phyloP scores from a whole-genome alignment of 495 filamentous ascomycete species.

The Podospora pseudopauciseta region DNA sequence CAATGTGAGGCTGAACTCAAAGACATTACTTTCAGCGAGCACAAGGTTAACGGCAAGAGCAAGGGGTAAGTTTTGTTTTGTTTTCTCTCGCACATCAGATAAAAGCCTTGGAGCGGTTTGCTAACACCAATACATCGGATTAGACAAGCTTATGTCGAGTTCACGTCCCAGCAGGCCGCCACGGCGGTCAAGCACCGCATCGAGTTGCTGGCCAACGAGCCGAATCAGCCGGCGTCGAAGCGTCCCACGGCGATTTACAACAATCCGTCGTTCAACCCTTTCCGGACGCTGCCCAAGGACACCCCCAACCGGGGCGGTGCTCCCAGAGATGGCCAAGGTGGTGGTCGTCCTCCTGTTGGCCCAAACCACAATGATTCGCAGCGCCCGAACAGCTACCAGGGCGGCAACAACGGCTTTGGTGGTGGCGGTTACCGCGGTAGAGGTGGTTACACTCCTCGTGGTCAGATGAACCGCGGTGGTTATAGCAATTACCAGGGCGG shows the following conservation, averaged over 20 bases:
- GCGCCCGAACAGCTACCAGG: constrained; percentile 35
- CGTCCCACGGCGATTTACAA: constrained; percentile 72
- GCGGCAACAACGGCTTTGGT: constrained; percentile 36
- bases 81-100: background rate
- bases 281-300: constrained; percentile 89
- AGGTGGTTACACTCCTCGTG: constrained; percentile 37
- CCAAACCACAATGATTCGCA: constrained; percentile 20
- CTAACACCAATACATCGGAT: constrained; percentile 3
- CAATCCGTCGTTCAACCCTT: constrained; percentile 75
- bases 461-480: constrained; percentile 34
- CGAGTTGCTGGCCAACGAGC: constrained; percentile 53
- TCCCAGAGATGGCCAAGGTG: constrained; percentile 31
- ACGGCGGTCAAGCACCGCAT: constrained; percentile 81
- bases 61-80: constrained; percentile 66
- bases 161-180: constrained; percentile 78
- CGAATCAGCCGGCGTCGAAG: constrained; percentile 51
- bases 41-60: constrained; percentile 98
- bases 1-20: constrained; percentile 78
- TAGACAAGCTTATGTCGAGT: constrained; percentile 89
- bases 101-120: background rate
- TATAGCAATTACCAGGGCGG: constrained; percentile 43
- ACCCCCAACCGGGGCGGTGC: constrained; percentile 71
- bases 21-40: constrained; percentile 93
- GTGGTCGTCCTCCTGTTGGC: constrained; percentile 38
- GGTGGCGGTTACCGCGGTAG: constrained; percentile 36